Conservation (phyloP, 2,329 filamentous ascomycete species). For the Aspergillus neotritici region DNA sequence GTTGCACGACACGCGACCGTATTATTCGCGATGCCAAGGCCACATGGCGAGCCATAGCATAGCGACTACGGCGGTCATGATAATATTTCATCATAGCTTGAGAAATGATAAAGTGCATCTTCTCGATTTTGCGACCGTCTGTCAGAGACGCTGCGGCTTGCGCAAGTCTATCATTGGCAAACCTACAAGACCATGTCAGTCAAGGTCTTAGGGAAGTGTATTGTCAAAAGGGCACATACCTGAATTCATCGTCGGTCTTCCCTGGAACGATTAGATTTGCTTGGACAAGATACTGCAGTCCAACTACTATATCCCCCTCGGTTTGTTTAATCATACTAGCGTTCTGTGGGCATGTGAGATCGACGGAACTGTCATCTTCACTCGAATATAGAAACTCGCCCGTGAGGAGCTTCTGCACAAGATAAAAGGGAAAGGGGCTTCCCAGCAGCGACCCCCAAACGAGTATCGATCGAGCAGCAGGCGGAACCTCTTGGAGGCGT, state of each 20-base stretch:
- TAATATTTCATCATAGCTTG: slow-evolving; percentile 71
- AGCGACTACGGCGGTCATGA: slow-evolving; percentile 58
- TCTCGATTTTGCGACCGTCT: slow-evolving; percentile 59
- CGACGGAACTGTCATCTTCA: slow-evolving; percentile 40
- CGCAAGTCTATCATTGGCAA: slow-evolving; percentile 82
- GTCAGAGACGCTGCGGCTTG: slow-evolving; percentile 66
- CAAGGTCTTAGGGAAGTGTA: slow-evolving; percentile 4
- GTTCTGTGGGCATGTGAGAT: slow-evolving; percentile 34
- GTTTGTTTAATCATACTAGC: slow-evolving; percentile 52
- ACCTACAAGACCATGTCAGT: slow-evolving; percentile 44
- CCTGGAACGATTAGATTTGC: slow-evolving; percentile 75
- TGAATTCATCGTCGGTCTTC: slow-evolving; percentile 78
- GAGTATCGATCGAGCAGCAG: slow-evolving; percentile 69
- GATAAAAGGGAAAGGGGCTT: slow-evolving; percentile 73
- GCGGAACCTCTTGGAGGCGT: slow-evolving; percentile 68
- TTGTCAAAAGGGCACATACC: slow-evolving; percentile 21
- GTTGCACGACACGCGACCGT: slow-evolving; percentile 55
- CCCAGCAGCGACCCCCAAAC: slow-evolving; percentile 83
- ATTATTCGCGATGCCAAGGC: slow-evolving; percentile 72
- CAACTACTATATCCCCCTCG: slow-evolving; percentile 61
- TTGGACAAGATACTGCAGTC: slow-evolving; percentile 75
- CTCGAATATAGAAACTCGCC: slow-evolving; percentile 62
- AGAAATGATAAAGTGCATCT: slow-evolving; percentile 89
- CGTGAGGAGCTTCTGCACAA: slow-evolving; percentile 70
- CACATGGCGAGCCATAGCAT: slow-evolving; percentile 74